A percentile compares a stretch with the other conserved stretches of the same genome.
These are phyloP conservation scores for Leptographium radiaticola DNA, from an alignment of 2,329 filamentous ascomycete species.

Conservation along the genomic window DNA sequence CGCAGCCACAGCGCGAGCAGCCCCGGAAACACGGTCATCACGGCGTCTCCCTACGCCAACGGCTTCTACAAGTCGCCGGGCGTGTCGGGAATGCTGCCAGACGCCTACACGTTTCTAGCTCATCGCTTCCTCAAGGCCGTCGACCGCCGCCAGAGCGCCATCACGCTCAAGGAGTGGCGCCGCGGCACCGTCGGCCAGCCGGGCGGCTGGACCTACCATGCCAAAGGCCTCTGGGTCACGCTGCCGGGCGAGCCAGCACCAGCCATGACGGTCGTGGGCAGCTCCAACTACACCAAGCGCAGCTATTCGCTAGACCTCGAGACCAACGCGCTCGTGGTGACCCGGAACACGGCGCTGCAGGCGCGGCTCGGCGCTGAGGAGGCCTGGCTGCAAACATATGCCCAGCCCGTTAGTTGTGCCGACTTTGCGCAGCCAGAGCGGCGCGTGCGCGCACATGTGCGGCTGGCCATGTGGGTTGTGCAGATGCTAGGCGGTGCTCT, in stretches of 20 bases:
- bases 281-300: constrained; percentile 89
- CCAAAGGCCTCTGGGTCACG: constrained; percentile 88
- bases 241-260: constrained; percentile 53
- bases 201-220: constrained; percentile 93
- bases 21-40: constrained; percentile 67
- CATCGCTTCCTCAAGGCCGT: constrained; percentile 61
- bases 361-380: constrained; percentile 66
- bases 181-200: constrained; percentile 67
- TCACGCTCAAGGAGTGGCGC: constrained; percentile 78
- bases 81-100: constrained; percentile 78
- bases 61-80: constrained; percentile 86
- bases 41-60: constrained; percentile 85
- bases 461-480: constrained; percentile 90
- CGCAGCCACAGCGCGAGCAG: constrained; percentile 28
- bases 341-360: constrained; percentile 59
- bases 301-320: constrained; percentile 90
- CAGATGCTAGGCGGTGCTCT: constrained; percentile 75
- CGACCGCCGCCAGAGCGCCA: constrained; percentile 33
- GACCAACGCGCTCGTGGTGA: constrained; percentile 76
- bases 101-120: constrained; percentile 82
- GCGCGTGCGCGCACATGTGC: constrained; percentile 71
- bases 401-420: constrained; percentile 53
- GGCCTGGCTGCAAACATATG: constrained; percentile 63
- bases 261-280: constrained; percentile 72
- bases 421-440: constrained; percentile 75